Evolutionary conservation across 2,329 filamentous ascomycete species (phyloP).

Genomic region (Neonectria neomacrospora): DNA sequence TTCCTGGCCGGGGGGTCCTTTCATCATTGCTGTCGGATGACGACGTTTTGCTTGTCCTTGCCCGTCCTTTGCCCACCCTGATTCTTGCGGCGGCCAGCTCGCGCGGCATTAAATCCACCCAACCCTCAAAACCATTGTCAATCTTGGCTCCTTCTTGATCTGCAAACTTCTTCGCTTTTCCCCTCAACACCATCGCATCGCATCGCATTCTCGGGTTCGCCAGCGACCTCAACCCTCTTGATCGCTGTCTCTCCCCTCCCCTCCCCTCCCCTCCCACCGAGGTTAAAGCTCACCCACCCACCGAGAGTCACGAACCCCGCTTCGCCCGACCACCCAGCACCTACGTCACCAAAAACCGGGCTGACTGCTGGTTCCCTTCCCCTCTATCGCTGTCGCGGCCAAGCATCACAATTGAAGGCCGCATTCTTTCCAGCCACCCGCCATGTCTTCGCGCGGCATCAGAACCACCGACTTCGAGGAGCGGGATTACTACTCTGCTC

Average conservation of each 20-base stretch:
- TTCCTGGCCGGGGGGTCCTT: constrained; percentile 42
- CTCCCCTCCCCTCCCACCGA: constrained; percentile 26
- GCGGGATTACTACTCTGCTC: constrained; percentile 55
- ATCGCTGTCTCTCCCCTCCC: constrained; percentile 27
- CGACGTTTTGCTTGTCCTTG: constrained; percentile 41
- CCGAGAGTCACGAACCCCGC: constrained; percentile 10
- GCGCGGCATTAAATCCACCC: constrained; percentile 44
- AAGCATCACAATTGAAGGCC: constrained; percentile 22
- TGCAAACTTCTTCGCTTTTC: constrained; percentile 23
- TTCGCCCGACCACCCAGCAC: constrained; percentile 7
- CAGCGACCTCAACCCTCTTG: constrained; percentile 19
- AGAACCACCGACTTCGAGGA: constrained; percentile 57
- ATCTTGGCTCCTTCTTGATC: constrained; percentile 16
- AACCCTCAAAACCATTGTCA: constrained; percentile 36
- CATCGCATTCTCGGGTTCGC: constrained; percentile 26
- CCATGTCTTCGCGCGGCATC: constrained; percentile 42
- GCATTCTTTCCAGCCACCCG: constrained; percentile 18
- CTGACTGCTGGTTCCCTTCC: constrained; percentile 4
- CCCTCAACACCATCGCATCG: constrained; percentile 28
- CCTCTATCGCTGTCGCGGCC: neutral
- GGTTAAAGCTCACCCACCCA: constrained; percentile 32
- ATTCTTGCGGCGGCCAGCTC: constrained; percentile 39
- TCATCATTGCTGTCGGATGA: constrained; percentile 45
- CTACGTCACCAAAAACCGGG: constrained; percentile 16
- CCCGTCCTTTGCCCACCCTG: constrained; percentile 35